Percentiles rank a stretch among this genome's conserved stretches.
Evolutionary conservation across 768 basidiomycete genomes (phyloP).

Genomic region (Exidia glandulosa): DNA sequence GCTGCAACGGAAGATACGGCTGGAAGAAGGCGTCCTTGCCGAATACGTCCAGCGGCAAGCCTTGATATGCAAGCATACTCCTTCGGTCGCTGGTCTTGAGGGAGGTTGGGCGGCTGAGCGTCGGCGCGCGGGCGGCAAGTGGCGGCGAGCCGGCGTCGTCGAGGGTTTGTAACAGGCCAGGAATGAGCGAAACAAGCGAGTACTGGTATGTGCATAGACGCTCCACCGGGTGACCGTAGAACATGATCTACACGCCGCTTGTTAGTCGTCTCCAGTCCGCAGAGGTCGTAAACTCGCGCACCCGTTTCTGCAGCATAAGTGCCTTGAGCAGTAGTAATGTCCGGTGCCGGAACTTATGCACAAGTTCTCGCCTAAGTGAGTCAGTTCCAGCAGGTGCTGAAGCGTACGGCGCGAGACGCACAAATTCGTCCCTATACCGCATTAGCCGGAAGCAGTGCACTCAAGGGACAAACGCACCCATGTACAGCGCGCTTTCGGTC

Average conservation of each 20-base stretch:
- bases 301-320: slow-evolving; percentile 86
- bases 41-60: slow-evolving; percentile 88
- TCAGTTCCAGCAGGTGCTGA: background rate
- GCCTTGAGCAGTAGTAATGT: slow-evolving; percentile 92
- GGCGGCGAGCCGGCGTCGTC: slow-evolving; percentile 88
- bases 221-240: slow-evolving; percentile 94
- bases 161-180: slow-evolving; percentile 78
- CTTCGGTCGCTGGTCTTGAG: slow-evolving; percentile 80
- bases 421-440: slow-evolving; percentile 52
- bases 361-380: slow-evolving; percentile 64
- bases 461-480: slow-evolving; percentile 47
- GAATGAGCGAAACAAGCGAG: slow-evolving; percentile 86
- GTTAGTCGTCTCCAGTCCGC: background rate
- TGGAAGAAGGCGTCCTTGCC: slow-evolving; percentile 97
- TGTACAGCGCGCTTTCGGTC: slow-evolving; percentile 90
- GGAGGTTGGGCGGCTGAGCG: slow-evolving; percentile 62
- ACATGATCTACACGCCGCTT: slow-evolving; percentile 63
- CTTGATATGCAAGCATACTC: slow-evolving; percentile 85
- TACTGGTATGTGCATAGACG: slow-evolving; percentile 95
- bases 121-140: slow-evolving; percentile 48
- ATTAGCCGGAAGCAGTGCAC: background rate
- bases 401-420: slow-evolving; percentile 17
- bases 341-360: slow-evolving; percentile 87
- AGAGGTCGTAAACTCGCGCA: slow-evolving; percentile 21
- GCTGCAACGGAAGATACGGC: slow-evolving; percentile 92